Evolutionary conservation across 1,284 basidiomycete genomes (phyloP).

Genomic region (Agroathelia rolfsii): DNA sequence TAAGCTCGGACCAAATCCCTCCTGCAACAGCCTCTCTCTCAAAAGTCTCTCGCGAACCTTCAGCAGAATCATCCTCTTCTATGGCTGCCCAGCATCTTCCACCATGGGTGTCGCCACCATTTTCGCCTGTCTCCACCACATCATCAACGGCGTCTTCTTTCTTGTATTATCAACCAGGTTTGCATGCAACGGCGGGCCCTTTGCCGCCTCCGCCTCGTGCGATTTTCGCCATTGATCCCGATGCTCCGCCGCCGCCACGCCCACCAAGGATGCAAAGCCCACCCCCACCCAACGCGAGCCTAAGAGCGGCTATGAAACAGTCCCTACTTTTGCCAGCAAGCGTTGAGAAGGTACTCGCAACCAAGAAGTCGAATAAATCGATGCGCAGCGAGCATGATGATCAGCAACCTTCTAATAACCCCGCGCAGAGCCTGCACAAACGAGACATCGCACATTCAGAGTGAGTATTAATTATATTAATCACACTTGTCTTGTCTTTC

Average conservation of each 20-base stretch:
- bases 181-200: slow-evolving; percentile 60
- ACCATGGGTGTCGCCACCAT: slow-evolving; percentile 8
- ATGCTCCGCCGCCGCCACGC: slow-evolving; percentile 46
- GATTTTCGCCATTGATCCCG: slow-evolving; percentile 34
- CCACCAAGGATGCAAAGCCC: slow-evolving; percentile 56
- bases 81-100: slow-evolving; percentile 9
- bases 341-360: slow-evolving; percentile 2
- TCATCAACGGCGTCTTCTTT: slow-evolving; percentile 26
- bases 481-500: no score
- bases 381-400: no score
- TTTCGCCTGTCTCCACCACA: slow-evolving; percentile 9
- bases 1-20: slow-evolving; percentile 24
- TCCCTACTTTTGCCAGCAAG: slow-evolving; percentile 50
- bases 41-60: slow-evolving; percentile 18
- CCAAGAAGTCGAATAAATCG: slow-evolving; percentile 8
- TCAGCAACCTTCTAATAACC: no score
- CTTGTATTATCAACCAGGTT: slow-evolving; percentile 50
- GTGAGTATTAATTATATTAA: no score
- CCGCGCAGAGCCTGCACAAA: no score
- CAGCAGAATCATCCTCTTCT: slow-evolving; percentile 18
- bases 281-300: slow-evolving; percentile 20
- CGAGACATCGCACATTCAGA: no score
- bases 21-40: slow-evolving; percentile 16
- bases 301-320: slow-evolving; percentile 37
- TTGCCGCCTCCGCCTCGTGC: slow-evolving; percentile 57